Base-by-base conservation (phyloP, 1,284 basidiomycete species). In the Sporisorium iseilematis-ciliati region DNA sequence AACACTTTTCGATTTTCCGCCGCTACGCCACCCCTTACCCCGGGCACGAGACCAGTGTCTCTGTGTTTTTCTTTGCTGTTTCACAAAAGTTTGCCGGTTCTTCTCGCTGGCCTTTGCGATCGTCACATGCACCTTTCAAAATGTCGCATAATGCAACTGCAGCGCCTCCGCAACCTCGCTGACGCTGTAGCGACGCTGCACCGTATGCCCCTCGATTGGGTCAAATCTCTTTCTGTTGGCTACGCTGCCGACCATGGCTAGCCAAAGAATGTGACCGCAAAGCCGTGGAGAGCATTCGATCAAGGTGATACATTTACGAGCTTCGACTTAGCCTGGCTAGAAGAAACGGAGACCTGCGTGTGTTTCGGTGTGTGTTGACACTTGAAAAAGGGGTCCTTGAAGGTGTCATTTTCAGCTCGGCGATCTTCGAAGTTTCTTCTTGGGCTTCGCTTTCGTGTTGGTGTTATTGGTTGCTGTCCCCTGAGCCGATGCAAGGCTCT, bases 121-220 rank as follows among this genome's bases (percentile, higher is more conserved):
- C 66, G 56, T 64, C 60, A 60, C 57, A 64, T 65, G 67, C 67
- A 70, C 57, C 53, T 35, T 41, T 23, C 20, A 31, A 63, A 62
- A 55, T 50, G 54, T 54, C 59, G 58, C 55, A 54, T 53, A 29
- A 29, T 29, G 29, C 20, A 46, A 21, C 42, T 42, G 29, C 4
- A 4, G 10, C n/a, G 18, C 29, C 35, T 35, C 41, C 25, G n/a
- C 51, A 52, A 20, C 18, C 25, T 42, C 20, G 41, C 40, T 43
- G 41, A 29, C 41, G 40, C 40, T 46, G 21, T 45, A 26, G 7
- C 40, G 20, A 20, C 50, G 6, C 26, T 20, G 18, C 35, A 11
- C 35, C 16, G 14, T 38, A 14, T 6, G n/a, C 38, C 43, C 4
- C 25, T 43, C 18, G 8, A 25, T 29, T n/a, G 51, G 23, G 40